Conservation (phyloP, 139 green algal species). For the Micromonas commoda region DNA sequence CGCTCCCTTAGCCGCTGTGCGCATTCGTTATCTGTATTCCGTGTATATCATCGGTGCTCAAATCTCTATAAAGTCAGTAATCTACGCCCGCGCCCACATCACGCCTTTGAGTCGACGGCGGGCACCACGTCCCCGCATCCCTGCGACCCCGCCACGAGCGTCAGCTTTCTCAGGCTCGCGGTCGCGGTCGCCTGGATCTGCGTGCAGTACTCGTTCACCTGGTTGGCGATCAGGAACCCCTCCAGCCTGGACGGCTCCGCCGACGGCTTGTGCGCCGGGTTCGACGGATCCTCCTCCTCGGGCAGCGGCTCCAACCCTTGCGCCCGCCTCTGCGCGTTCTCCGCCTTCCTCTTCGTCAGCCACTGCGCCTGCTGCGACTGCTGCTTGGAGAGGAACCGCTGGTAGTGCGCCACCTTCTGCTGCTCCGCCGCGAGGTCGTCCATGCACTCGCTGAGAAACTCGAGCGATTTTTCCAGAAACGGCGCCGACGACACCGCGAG, state of each 20-base stretch:
- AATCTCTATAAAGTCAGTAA: too few species aligned
- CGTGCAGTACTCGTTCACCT: slow-evolving; percentile 47
- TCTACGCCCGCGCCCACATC: too few species aligned
- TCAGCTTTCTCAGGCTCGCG: neutral
- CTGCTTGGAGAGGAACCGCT: slow-evolving; percentile 66
- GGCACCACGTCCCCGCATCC: neutral
- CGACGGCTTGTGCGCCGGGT: slow-evolving; percentile 73
- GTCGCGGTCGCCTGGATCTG: slow-evolving; percentile 37
- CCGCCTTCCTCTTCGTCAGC: slow-evolving; percentile 72
- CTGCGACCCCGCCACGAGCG: neutral
- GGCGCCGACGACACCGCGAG: slow-evolving; percentile 64
- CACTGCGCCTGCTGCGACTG: slow-evolving; percentile 60
- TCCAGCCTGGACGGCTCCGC: slow-evolving; percentile 84
- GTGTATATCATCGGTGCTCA: too few species aligned
- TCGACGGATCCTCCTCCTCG: slow-evolving; percentile 79
- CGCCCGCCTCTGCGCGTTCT: slow-evolving; percentile 72
- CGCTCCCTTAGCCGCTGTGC: too few species aligned
- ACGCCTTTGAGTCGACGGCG: too few species aligned
- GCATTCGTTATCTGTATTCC: too few species aligned
- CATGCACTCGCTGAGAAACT: slow-evolving; percentile 83
- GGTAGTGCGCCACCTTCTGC: slow-evolving; percentile 62
- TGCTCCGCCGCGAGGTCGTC: slow-evolving; percentile 78
- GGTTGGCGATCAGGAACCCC: slow-evolving; percentile 69
- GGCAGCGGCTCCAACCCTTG: slow-evolving; percentile 83
- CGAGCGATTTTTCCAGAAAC: slow-evolving; percentile 81